A percentile compares a stretch with the other conserved stretches of the same genome.
phyloP scores from a whole-genome alignment of 2,329 filamentous ascomycete genomes.

The Escovopsis weberi region DNA sequence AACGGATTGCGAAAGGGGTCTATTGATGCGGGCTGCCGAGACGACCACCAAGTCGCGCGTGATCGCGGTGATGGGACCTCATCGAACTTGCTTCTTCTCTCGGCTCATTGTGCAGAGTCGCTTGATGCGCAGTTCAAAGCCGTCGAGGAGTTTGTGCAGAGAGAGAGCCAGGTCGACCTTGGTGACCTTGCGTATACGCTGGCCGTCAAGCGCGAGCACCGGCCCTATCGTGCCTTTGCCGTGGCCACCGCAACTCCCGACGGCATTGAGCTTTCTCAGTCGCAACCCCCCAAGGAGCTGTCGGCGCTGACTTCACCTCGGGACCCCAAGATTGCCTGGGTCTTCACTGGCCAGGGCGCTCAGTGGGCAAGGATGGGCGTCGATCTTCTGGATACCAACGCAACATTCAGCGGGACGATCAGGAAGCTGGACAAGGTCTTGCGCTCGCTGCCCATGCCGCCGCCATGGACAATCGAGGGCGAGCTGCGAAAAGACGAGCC shows the following conservation, averaged over 20 bases:
- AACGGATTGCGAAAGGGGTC: too few relatives aligned
- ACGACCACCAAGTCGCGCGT: not conserved
- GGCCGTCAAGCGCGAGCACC: constrained; percentile 14
- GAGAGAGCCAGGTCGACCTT: not conserved
- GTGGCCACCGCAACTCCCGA: constrained; percentile 6
- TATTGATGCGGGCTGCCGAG: not conserved
- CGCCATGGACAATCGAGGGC: constrained; percentile 9
- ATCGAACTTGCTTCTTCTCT: not conserved
- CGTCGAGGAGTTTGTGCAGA: not conserved
- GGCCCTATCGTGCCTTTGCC: constrained; percentile 13
- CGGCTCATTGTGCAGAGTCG: not conserved
- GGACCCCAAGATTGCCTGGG: constrained; percentile 1
- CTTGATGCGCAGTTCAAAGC: not conserved
- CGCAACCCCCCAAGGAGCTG: not conserved
- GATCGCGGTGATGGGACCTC: not conserved
- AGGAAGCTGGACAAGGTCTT: constrained; percentile 4
- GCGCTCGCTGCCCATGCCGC: not conserved
- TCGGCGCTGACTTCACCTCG: not conserved
- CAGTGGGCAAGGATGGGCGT: constrained; percentile 20
- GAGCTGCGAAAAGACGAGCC: constrained; percentile 8
- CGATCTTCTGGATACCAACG: constrained; percentile 9
- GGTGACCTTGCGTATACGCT: constrained; percentile 1
- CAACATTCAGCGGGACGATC: constrained; percentile 4
- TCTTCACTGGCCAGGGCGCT: constrained; percentile 23
- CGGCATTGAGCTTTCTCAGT: not conserved